Evolutionary conservation across 805 yeast genomes (phyloP).

Genomic region (Yarrowia deformans): DNA sequence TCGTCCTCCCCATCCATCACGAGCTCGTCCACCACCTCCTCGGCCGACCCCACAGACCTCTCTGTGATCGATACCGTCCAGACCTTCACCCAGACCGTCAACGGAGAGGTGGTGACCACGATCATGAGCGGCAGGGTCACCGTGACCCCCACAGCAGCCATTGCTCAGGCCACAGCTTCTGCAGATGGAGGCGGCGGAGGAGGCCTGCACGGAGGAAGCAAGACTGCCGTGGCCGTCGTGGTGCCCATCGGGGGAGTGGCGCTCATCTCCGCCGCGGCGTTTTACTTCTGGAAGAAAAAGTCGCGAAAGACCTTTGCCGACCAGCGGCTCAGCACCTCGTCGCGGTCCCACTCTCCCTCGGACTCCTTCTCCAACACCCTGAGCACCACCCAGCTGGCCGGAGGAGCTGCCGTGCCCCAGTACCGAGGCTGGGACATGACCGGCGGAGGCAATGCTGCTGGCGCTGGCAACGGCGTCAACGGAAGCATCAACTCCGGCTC

Average conservation of each 20-base stretch:
- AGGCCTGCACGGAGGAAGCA: constrained; percentile 28
- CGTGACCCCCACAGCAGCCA: constrained; percentile 26
- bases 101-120: constrained; percentile 32
- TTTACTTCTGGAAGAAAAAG: constrained; percentile 30
- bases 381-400: constrained; percentile 19
- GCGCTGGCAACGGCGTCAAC: constrained; percentile 7
- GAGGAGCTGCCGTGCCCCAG: constrained; percentile 9
- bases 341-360: constrained; percentile 15
- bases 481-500: constrained; percentile 27
- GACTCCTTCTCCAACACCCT: constrained; percentile 28
- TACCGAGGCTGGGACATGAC: constrained; percentile 38
- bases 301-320: constrained; percentile 35
- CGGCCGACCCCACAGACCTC: not conserved
- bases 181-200: constrained; percentile 14
- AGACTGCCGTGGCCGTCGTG: constrained; percentile 29
- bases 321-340: constrained; percentile 31
- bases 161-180: constrained; percentile 8
- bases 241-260: constrained; percentile 38
- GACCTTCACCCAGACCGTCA: constrained; percentile 24
- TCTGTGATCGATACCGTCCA: constrained; percentile 13
- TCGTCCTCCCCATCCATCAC: not conserved
- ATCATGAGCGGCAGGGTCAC: constrained; percentile 22
- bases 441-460: constrained; percentile 3
- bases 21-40: not conserved
- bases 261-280: constrained; percentile 13